phyloP scores from a whole-genome alignment of 805 yeast species.

The Teunomyces funiuensis region DNA sequence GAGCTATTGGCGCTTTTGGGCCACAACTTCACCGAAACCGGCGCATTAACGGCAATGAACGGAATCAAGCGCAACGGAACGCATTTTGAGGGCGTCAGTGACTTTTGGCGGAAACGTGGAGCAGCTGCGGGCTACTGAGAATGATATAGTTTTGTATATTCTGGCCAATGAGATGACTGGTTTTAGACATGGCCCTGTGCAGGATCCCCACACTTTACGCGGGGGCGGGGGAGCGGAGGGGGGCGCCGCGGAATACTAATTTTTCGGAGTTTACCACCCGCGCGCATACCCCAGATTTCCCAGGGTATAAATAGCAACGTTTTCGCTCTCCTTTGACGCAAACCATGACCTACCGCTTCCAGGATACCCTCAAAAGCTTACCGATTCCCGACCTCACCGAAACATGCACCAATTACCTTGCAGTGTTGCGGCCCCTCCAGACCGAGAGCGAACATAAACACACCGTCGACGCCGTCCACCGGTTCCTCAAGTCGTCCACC shows the following conservation, averaged over 20 bases:
- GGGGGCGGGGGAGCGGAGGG: too few species aligned
- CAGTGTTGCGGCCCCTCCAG: slow-evolving; percentile 76
- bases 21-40: slow-evolving; percentile 34
- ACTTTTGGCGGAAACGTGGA: slow-evolving; percentile 87
- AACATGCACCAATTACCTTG: slow-evolving; percentile 66
- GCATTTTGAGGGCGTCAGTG: slow-evolving; percentile 74
- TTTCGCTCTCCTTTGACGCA: too few species aligned
- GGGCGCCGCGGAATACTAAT: too few species aligned
- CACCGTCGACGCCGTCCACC: slow-evolving; percentile 58
- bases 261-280: slow-evolving; percentile 4
- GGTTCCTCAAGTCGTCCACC: slow-evolving; percentile 50
- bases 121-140: slow-evolving; percentile 60
- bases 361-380: slow-evolving; percentile 57
- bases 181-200: too few species aligned
- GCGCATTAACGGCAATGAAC: slow-evolving; percentile 43
- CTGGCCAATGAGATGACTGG: too few species aligned
- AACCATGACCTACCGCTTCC: slow-evolving; percentile 55
- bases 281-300: background rate
- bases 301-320: too few species aligned
- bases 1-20: slow-evolving; percentile 49
- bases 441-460: slow-evolving; percentile 65
- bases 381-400: slow-evolving; percentile 79
- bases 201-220: too few species aligned
- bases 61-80: slow-evolving; percentile 44
- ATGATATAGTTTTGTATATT: slow-evolving; percentile 3